Evolutionary conservation across 1,284 basidiomycete genomes (phyloP), one percentile per base, ranked within the genome.

Genomic region (Malassezia cuniculi): DNA sequence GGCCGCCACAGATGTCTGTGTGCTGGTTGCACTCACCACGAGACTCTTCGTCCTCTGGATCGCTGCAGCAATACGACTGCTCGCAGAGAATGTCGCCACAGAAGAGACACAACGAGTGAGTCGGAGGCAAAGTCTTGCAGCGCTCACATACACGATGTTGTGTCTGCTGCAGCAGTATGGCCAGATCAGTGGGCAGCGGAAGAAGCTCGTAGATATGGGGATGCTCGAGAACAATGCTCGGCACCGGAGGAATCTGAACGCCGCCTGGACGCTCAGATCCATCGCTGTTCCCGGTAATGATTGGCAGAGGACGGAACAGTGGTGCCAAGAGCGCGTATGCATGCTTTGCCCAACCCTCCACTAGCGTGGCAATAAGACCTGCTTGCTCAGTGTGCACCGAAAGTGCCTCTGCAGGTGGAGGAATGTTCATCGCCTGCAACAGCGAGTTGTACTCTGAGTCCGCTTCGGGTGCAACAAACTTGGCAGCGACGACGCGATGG

Each of bases 1-100:
- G 78, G 3, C 86, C 87, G 6, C 84, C 85, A 55, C 90, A 97
- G 83, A 84, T 81, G 74, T 85, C 75, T 52, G 81, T 82, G 68
- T 97, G 93, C 72, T 84, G 78, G 68, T 95, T 97, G 69, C 90
- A 95, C 66, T 99, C 93, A 50, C 74, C 70, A 37, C 75, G 71
- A 21, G 41, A 34, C 19, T 53, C 52, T 28, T 71, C 72, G 31
- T 72, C 68, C 28, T 85, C 80, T 17, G 71, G 59, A 54, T 87
- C 83, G 53, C 75, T 74, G 68, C 90, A 99, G 62, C 90, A 99
- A 57, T 89, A 82, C 51, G 83, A 84, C 62, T 89, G 84, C 70
- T 89, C 77, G 64, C 93, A 97, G 6, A 85, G 79, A 12, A 82
- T 77, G 30, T 78, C 74, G 1, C 90, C 90, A 57, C 93, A 99